Percentiles rank a stretch among this genome's conserved stretches.
Evolutionary conservation across 2,329 filamentous ascomycete genomes (phyloP).

Genomic region (Penicillium sp.): DNA sequence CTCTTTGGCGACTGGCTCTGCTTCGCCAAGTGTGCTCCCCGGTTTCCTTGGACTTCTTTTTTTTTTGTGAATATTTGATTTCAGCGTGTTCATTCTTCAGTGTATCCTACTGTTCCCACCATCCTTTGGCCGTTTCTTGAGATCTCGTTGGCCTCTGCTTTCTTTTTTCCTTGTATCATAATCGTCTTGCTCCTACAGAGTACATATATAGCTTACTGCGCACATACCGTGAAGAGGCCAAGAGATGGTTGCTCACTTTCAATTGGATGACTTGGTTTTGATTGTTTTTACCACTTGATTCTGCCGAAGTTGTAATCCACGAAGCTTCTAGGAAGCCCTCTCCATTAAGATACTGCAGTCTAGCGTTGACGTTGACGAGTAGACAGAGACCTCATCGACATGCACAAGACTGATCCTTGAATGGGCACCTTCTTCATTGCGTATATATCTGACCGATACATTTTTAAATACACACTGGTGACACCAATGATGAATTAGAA

Average conservation of each 20-base stretch:
- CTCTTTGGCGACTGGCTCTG: not conserved
- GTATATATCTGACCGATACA: too few species aligned
- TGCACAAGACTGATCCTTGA: too few species aligned
- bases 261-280: conserved; percentile 2
- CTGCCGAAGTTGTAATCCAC: not conserved
- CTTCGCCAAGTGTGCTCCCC: not conserved
- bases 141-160: not conserved
- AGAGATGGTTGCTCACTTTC: too few species aligned
- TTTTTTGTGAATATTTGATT: not conserved
- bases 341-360: too few species aligned
- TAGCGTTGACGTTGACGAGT: too few species aligned
- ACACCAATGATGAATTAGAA: too few species aligned
- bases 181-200: conserved; percentile 9
- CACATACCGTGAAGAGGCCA: conserved; percentile 15
- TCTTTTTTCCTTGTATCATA: conserved; percentile 18
- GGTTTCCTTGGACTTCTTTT: conserved; percentile 1
- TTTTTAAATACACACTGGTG: too few species aligned
- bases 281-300: not conserved
- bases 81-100: too few species aligned
- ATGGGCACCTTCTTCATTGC: too few species aligned
- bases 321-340: too few species aligned
- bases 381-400: too few species aligned
- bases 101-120: not conserved
- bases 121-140: conserved; percentile 10
- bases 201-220: conserved; percentile 11